phyloP scores from a whole-genome alignment of 2,329 filamentous ascomycete species.

The Epichloe bromicola region DNA sequence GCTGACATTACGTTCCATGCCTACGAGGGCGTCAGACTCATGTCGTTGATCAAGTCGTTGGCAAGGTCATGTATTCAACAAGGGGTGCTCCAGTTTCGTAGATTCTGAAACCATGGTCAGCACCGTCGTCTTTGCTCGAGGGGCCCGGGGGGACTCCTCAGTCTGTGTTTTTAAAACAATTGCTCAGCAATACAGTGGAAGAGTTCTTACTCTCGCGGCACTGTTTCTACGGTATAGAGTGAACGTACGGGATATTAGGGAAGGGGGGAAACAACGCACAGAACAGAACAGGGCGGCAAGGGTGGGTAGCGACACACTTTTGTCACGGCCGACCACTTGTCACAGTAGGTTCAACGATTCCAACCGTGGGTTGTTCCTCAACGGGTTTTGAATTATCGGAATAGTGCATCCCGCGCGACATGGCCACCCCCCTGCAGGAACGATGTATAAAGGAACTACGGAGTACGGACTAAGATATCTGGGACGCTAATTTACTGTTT shows the following conservation, averaged over 20 bases:
- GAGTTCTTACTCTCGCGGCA: no score
- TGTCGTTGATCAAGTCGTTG: no score
- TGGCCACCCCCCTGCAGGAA: not conserved
- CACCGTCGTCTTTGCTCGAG: not conserved
- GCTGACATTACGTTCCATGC: not conserved
- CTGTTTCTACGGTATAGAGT: not conserved
- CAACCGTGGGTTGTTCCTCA: no score
- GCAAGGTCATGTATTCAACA: not conserved
- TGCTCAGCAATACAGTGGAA: not conserved
- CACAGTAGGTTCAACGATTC: no score
- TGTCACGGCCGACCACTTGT: no score
- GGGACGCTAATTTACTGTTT: not conserved
- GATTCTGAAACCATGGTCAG: not conserved
- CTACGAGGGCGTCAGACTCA: not conserved
- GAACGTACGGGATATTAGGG: not conserved
- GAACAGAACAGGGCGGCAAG: no score
- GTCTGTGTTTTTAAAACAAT: not conserved
- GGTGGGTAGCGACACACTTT: no score
- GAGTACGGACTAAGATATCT: not conserved
- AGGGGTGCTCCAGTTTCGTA: not conserved
- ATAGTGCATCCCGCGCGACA: not conserved
- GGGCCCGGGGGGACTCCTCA: not conserved
- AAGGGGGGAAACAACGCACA: no score
- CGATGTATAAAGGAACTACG: not conserved
- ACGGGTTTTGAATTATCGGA: not conserved